Evolutionary conservation across 495 filamentous ascomycete species (phyloP), one percentile per base, ranked within the genome.

Genomic region (Penicillium coprophilum): DNA sequence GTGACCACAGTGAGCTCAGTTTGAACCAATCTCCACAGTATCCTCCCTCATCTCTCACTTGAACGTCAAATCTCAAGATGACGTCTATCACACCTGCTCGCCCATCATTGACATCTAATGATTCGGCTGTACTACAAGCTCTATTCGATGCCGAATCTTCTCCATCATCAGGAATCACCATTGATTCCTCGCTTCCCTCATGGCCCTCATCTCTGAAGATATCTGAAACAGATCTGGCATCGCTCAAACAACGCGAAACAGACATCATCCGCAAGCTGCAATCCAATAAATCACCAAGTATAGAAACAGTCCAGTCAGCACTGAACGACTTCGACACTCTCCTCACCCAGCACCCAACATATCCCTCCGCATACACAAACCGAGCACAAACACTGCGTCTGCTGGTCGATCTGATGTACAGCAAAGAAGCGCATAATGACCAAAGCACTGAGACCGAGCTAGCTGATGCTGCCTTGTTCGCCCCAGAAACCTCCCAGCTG

Each of bases 61-160:
- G 34, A 28, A 28, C 9, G 28, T 9, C 23, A 52, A 52, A 21
- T 13, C 11, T 4, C 54, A 59, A 51, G 19, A 69, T 70, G 65
- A 53, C 64, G 46, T 72, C 61, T 27, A 81, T 85, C 78, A 61
- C 76, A 21, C 60, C 76, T 36, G 59, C 68, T 21, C 65, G 63
- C 53, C 77, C 67, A 66, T 76, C 32, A 45, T 83, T 96, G 27
- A 87, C 85, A 52, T 70, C 71, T 24, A 87, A 87, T 63, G 91
- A 95, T 71, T 69, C 84, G 56, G 79, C 83, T 32, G 83, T 93
- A 57, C 83, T 94, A 40, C 76, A 85, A 61, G 87, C 88, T 50
- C 86, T 96, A 68, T 91, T 88, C 63, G 89, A 94, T 59, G 86
- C 88, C 12, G 90, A 92, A 65, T 80, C 84, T 30, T 82, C 86